Evolutionary conservation across 768 basidiomycete genomes (phyloP).

Genomic region (Leccinum uliginosum): DNA sequence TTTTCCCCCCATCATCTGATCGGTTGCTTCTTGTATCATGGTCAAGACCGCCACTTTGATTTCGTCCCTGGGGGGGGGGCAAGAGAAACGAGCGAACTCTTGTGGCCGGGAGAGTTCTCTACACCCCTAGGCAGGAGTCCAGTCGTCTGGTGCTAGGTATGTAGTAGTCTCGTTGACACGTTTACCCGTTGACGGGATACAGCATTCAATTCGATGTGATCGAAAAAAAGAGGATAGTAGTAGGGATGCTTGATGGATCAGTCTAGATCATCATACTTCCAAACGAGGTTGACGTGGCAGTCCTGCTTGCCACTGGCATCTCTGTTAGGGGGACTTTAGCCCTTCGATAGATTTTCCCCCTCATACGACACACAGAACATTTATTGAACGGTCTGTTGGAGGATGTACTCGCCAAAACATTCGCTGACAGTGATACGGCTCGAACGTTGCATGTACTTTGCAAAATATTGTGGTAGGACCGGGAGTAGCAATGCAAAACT

Average conservation of each 20-base stretch:
- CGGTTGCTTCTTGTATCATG: neutral
- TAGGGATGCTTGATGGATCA: no score
- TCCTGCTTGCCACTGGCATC: neutral
- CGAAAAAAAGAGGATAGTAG: no score
- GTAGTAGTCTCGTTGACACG: no score
- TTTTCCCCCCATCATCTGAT: neutral
- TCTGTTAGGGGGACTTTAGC: neutral
- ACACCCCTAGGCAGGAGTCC: no score
- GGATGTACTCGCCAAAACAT: neutral
- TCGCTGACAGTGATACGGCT: neutral
- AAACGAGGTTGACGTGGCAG: no score
- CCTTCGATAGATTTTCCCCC: neutral
- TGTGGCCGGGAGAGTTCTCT: neutral
- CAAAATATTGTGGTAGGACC: neutral
- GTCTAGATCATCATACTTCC: no score
- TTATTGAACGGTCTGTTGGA: neutral
- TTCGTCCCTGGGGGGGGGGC: neutral
- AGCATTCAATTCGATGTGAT: no score
- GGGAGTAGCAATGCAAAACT: neutral
- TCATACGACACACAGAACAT: neutral
- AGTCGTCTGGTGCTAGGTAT: no score
- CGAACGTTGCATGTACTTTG: neutral
- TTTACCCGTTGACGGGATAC: no score
- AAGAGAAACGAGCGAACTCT: neutral
- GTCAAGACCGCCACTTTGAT: neutral